phyloP scores from a whole-genome alignment of 2,329 filamentous ascomycete species.

The Ophiocordyceps camponoti-leonardi region DNA sequence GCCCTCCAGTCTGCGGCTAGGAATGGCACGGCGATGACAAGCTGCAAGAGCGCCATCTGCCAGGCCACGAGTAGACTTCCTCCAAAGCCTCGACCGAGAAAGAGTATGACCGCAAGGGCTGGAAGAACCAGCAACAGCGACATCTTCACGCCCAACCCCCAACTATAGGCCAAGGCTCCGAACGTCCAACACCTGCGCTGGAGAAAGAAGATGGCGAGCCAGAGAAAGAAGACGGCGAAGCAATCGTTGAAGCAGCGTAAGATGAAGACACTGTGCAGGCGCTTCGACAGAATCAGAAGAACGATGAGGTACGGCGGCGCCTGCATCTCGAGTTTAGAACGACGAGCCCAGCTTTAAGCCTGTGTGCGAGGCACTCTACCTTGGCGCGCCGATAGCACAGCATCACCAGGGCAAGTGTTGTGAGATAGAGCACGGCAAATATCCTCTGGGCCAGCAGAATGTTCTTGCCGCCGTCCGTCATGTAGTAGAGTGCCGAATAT shows the following conservation, averaged over 20 bases:
- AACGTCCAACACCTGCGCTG: conserved; percentile 59
- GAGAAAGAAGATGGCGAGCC: conserved; percentile 61
- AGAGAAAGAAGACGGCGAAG: conserved; percentile 71
- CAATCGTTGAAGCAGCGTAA: conserved; percentile 93
- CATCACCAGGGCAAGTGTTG: conserved; percentile 60
- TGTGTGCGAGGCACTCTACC: conserved; percentile 22
- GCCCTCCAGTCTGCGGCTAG: conserved; percentile 43
- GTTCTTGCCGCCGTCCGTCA: conserved; percentile 61
- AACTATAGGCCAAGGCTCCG: conserved; percentile 56
- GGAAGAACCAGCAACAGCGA: conserved; percentile 69
- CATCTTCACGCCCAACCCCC: conserved; percentile 91
- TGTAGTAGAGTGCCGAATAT: conserved; percentile 60
- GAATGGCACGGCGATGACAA: conserved; percentile 52
- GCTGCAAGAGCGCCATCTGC: conserved; percentile 64
- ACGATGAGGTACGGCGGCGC: conserved; percentile 77
- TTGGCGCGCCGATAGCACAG: conserved; percentile 62
- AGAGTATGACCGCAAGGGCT: conserved; percentile 58
- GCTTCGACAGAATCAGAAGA: conserved; percentile 74
- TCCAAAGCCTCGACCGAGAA: conserved; percentile 53
- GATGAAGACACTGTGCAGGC: conserved; percentile 84
- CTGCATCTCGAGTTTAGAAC: conserved; percentile 18
- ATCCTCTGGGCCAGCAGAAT: conserved; percentile 69
- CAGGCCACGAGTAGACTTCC: conserved; percentile 49
- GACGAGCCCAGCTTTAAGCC: no score
- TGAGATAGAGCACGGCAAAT: conserved; percentile 66